These are phyloP conservation scores for Cordyceps cateniannulata DNA, from an alignment of 2,329 filamentous ascomycete species.

Conservation along the genomic window DNA sequence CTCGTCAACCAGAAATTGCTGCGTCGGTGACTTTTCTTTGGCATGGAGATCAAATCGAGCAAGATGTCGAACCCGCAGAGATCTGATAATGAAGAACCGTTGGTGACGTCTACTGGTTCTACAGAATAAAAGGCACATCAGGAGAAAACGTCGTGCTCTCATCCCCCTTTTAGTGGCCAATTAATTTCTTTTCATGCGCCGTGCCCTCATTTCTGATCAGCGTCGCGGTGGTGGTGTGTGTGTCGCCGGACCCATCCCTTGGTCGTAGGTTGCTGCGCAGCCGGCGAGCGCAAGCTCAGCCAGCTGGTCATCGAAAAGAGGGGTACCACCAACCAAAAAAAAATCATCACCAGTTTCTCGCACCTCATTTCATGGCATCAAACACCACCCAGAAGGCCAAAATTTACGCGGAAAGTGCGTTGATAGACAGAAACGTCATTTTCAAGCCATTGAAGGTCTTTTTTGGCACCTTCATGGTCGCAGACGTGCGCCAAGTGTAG, in stretches of 20 bases:
- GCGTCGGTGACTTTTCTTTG: neutral
- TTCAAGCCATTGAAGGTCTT: slow-evolving; percentile 14
- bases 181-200: slow-evolving; percentile 6
- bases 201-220: slow-evolving; percentile 12
- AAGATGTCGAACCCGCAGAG: neutral
- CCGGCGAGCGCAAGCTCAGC: neutral
- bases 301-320: neutral
- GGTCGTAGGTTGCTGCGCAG: neutral
- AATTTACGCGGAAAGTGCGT: slow-evolving; percentile 21
- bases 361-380: slow-evolving; percentile 13
- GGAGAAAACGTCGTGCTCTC: no score
- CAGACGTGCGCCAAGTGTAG: neutral
- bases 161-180: neutral
- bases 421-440: neutral
- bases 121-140: no score
- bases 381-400: slow-evolving; percentile 17
- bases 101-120: neutral
- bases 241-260: neutral
- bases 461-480: slow-evolving; percentile 23
- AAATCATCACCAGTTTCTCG: slow-evolving; percentile 9
- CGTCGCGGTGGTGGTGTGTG: slow-evolving; percentile 5
- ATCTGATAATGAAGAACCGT: slow-evolving; percentile 7
- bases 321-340: neutral
- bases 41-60: neutral
- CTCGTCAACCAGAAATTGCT: slow-evolving; percentile 1